These are phyloP conservation scores for Talaromyces islandicus DNA, from an alignment of 2,329 filamentous ascomycete genomes.

Conservation along the genomic window DNA sequence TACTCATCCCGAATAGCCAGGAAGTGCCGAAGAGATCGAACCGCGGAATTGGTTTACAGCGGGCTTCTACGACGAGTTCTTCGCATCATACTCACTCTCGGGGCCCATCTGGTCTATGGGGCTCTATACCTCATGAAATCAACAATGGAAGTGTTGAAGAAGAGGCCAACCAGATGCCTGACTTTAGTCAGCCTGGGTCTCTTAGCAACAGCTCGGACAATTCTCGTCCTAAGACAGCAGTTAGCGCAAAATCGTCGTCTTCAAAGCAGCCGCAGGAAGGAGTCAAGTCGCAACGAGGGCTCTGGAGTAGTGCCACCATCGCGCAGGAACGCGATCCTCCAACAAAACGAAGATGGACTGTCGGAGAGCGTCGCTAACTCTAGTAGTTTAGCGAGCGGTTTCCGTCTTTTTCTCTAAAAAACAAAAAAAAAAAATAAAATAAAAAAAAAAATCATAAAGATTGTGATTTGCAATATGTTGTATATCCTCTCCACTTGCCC, in stretches of 20 bases:
- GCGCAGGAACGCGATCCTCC: slow-evolving; percentile 22
- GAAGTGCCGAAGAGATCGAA: slow-evolving; percentile 5
- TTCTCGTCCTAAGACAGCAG: not conserved
- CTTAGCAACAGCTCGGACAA: not conserved
- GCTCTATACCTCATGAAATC: slow-evolving; percentile 20
- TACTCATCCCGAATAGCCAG: slow-evolving; percentile 11
- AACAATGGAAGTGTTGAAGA: not conserved
- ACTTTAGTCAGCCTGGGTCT: not conserved
- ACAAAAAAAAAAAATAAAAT: too few species aligned
- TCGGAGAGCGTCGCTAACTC: slow-evolving; percentile 25
- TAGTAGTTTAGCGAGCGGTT: not conserved
- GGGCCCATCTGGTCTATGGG: slow-evolving; percentile 30
- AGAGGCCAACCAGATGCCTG: not conserved
- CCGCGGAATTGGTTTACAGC: not conserved
- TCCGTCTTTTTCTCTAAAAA: not conserved
- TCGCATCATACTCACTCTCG: slow-evolving; percentile 13
- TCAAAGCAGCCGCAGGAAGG: slow-evolving; percentile 7
- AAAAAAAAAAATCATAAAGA: too few species aligned
- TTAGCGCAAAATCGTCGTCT: slow-evolving; percentile 16
- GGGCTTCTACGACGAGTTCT: slow-evolving; percentile 12
- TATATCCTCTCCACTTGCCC: not conserved
- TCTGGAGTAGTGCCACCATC: slow-evolving; percentile 30
- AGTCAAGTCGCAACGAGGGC: slow-evolving; percentile 25
- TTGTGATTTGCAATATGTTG: not conserved
- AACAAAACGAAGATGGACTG: slow-evolving; percentile 32